Evolutionary conservation across 148 eudicot species (phyloP), one percentile per base, ranked within the genome.

Genomic region (Cornus kousa): DNA sequence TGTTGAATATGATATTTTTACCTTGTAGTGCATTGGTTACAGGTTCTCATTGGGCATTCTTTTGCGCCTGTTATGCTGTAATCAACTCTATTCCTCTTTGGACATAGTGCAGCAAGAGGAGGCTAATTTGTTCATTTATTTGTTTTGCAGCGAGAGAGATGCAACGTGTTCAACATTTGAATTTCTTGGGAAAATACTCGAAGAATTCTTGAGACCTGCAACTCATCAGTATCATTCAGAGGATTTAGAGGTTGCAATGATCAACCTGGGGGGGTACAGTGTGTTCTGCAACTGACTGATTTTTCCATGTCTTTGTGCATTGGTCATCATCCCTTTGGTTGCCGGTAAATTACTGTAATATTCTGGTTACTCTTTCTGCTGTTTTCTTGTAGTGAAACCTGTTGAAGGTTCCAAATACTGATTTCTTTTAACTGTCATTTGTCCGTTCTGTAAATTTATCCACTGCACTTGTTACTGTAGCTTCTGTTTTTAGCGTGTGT

Each of bases 151-250:
- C 90, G 28, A 88, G 75, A 78, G 98, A 93, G 88, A 65, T 88
- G 77, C 88, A 89, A 79, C 89, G 98, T n/a, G 96, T 88, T 77
- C 83, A 74, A 78, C 83, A 82, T 50, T 74, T 91, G 85, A 88
- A 91, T 81, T 87, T 91, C 55, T 78, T 93, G 72, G 96, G 91
- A 37, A 91, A 87, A 79, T 74, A 84, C 67, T 5, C 84, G 73
- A 88, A 80, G 83, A 85, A 75, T 68, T 68, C 82, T 19, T 68
- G 79, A 71, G 78, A 79, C 71, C 85, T 16, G 24, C 78, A 48
- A 48, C 12, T 3, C 53, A 48, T 48, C 53, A 39, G 68, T 66
- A 33, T 55, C 76, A 35, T 74, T 6, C 68, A 64, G 64, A 74
- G 39, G 50, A 77, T 72, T 76, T 37, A 82, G 28, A 65, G 24